Evolutionary conservation across 176 grass and related monocot genomes (phyloP).

Genomic region (Phyllostachys edulis): DNA sequence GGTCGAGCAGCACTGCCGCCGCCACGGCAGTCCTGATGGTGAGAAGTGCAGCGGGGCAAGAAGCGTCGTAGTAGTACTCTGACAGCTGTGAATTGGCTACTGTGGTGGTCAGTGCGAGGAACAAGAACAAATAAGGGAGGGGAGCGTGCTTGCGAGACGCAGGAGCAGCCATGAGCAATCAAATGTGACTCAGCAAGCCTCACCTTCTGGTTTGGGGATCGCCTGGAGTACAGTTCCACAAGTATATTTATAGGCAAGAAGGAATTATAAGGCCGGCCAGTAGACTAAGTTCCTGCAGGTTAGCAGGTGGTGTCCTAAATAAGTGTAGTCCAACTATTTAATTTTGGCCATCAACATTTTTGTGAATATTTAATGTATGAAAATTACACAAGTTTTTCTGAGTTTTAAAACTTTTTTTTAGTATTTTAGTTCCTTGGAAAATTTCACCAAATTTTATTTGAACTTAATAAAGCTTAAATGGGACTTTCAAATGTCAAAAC

Average conservation of each 20-base stretch:
- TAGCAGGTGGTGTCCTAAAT: background rate
- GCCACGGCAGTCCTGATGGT: constrained; percentile 51
- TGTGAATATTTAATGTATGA: background rate
- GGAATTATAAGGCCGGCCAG: background rate
- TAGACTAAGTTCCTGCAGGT: background rate
- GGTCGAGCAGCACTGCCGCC: constrained; percentile 47
- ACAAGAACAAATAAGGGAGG: background rate
- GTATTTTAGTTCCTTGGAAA: too few species aligned
- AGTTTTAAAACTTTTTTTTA: too few species aligned
- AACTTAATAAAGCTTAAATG: too few species aligned
- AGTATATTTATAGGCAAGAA: constrained; percentile 27
- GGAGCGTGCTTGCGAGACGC: background rate
- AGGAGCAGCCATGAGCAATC: constrained; percentile 10
- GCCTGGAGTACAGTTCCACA: background rate
- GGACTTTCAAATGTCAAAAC: too few species aligned
- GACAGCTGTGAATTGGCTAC: constrained; percentile 66
- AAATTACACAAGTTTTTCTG: background rate
- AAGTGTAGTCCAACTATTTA: background rate
- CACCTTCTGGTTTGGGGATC: background rate
- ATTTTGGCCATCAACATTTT: too few species aligned
- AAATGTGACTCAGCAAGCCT: background rate
- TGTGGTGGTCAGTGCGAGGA: constrained; percentile 10
- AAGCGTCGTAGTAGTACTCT: constrained; percentile 54
- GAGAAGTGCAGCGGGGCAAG: constrained; percentile 57
- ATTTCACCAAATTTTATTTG: too few species aligned